Evolutionary conservation across 768 basidiomycete genomes (phyloP).

Genomic region (Hypholoma fasciculare): DNA sequence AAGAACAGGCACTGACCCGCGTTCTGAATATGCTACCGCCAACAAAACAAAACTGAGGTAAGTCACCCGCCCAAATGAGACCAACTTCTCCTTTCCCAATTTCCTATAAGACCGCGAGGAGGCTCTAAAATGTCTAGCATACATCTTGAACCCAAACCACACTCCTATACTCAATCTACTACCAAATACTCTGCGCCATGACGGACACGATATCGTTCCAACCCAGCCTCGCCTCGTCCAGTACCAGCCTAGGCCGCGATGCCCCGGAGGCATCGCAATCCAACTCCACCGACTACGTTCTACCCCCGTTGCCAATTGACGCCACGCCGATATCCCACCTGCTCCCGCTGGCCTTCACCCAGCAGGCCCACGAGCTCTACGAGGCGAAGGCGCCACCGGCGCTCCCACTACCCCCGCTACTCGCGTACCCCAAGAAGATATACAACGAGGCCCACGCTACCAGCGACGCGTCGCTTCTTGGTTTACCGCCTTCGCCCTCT

Average conservation of each 20-base stretch:
- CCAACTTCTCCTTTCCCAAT: not conserved
- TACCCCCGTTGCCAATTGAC: not conserved
- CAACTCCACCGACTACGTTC: not conserved
- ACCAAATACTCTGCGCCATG: not conserved
- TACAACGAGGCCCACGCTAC: too few relatives aligned
- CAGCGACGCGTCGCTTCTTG: too few relatives aligned
- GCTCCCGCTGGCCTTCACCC: not conserved
- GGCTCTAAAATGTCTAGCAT: not conserved
- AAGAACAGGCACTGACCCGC: too few relatives aligned
- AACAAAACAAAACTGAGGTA: too few relatives aligned
- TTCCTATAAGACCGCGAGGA: not conserved
- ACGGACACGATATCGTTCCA: not conserved
- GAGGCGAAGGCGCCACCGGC: conserved; percentile 2
- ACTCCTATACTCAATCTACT: not conserved
- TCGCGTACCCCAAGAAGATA: too few relatives aligned
- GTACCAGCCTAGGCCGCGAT: not conserved
- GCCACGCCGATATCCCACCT: not conserved
- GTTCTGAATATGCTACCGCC: too few relatives aligned
- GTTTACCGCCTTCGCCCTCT: too few relatives aligned
- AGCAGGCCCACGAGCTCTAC: not conserved
- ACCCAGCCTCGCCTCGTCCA: not conserved
- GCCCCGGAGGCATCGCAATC: not conserved
- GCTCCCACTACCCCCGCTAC: not conserved
- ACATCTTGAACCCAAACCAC: not conserved
- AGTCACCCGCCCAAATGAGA: not conserved